Base-by-base conservation (phyloP, 495 filamentous ascomycete species). In the Schizothecium vesticola region DNA sequence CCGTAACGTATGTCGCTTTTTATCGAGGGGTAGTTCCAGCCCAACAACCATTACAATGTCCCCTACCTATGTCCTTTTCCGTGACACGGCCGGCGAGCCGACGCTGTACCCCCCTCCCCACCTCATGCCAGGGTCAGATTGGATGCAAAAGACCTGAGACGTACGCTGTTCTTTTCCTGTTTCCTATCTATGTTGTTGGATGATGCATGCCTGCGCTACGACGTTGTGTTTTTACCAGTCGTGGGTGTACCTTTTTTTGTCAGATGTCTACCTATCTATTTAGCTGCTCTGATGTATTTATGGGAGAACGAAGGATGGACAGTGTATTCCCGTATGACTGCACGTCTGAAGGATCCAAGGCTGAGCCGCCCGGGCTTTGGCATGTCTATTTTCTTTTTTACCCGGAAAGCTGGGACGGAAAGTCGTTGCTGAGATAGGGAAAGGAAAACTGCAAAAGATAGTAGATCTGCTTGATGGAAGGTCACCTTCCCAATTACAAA, bases 211-310 rank as follows among this genome's bases (percentile, higher is more conserved):
- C 29, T 63, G 60, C 29, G 60, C 28, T 16, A 43, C 26, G 24
- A n/a, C 25, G 59, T 31, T 61, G 59, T 25, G 31, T 33, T 12
- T 12, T 1, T 12, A 12, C 11, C 31, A 33, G 11, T 33, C 31
- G 0, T 6, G 19, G 43, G 43, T 51, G 8, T 51, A 19, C 16
- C 70, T 72, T 67, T 72, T 72, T n/a, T 73, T 66, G 71, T 76
- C 72, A 71, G 70, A 64, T 59, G 73, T 16, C 1, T 36, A 66
- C 33, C 51, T 61, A 59, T 66, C 67, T 73, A 72, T 69, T 65
- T 72, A 74, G 75, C 56, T 70, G 67, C 67, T 69, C 69, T 72
- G 74, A 70, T 67, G 73, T 75, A 73, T 73, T 74, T 74, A 69
- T 70, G 74, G 33, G 33, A 43, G 11, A 12, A 36, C 10, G 11